Base-by-base conservation (phyloP, 2,329 filamentous ascomycete genomes). In the Clathrospora elynae region DNA sequence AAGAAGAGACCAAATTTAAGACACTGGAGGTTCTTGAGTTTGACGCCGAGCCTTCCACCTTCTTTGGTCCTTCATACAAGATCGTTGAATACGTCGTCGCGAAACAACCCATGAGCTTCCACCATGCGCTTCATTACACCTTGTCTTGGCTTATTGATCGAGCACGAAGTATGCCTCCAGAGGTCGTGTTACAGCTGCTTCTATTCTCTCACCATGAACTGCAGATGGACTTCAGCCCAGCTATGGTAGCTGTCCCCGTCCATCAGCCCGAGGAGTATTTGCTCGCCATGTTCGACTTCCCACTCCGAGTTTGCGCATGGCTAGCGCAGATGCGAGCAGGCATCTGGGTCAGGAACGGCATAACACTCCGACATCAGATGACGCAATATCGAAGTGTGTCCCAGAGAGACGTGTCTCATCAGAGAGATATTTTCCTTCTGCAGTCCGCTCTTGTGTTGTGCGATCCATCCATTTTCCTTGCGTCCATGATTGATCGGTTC, bases 321-420 rank as follows among this genome's bases (percentile, higher is more conserved):
- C 77, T 99, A 20, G 88, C 93, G 5, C 95, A 99, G 73, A 97
- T 99, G 84, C 96, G 95, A 69, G 90, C 92, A 12, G 89, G 90
- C 36, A 95, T 97, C 85, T 99, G 95, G 93, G 92, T 99, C 51
- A 85, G 93, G 42, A 99, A 99, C 65, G 93, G 93, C 2, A 90
- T 99, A 64, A 97, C 92, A 60, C 80, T 99, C 36, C 84, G 92
- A 25, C 93, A 99, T 67, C 93, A 99, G 71, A 93, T 95, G 67
- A 87, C 87, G 37, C 93, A 91, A 12, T 99, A 99, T 67, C 85
- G 90, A 11, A 91, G 90, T 26, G 90, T 96, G 10, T 83, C 84
- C 8, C 89, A 95, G 61, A 81, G 93, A 54, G 93, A 99, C 68
- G 88, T 96, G 13, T 90, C 90, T 2, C 92, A 96, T 62, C 92